Evolutionary conservation across 2,329 filamentous ascomycete genomes (phyloP).

Genomic region (Penicillium sp.): DNA sequence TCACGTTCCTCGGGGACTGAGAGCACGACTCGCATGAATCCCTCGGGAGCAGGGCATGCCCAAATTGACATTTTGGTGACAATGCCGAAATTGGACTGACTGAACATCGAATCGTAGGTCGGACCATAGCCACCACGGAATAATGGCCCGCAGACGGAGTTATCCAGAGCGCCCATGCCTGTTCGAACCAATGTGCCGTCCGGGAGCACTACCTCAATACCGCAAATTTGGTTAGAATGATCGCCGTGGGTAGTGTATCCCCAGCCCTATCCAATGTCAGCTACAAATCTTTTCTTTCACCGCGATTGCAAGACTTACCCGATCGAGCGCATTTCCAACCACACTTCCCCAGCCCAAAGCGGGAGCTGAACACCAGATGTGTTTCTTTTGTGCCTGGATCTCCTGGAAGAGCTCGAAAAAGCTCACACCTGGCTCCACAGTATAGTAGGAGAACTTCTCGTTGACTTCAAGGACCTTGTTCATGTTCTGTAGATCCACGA

Average conservation of each 20-base stretch:
- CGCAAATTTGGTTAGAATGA: constrained; percentile 12
- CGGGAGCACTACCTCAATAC: constrained; percentile 14
- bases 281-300: background rate
- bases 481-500: background rate
- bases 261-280: background rate
- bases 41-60: background rate
- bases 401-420: constrained; percentile 48
- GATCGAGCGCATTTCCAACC: constrained; percentile 3
- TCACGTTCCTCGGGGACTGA: background rate
- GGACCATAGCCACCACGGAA: background rate
- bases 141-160: background rate
- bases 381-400: constrained; percentile 32
- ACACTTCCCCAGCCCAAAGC: constrained; percentile 9
- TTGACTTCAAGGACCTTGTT: constrained; percentile 36
- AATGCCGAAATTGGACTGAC: constrained; percentile 17
- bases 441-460: constrained; percentile 27
- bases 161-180: constrained; percentile 8
- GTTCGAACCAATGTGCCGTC: constrained; percentile 9
- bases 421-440: constrained; percentile 47
- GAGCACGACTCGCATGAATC: background rate
- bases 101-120: constrained; percentile 10
- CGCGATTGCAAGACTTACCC: background rate
- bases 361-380: constrained; percentile 11
- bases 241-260: constrained; percentile 10
- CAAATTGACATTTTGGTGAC: constrained; percentile 18